A percentile compares a stretch with the other conserved stretches of the same genome.
These are phyloP conservation scores for Gremmenia infestans DNA, from an alignment of 2,329 filamentous ascomycete species.

Conservation along the genomic window DNA sequence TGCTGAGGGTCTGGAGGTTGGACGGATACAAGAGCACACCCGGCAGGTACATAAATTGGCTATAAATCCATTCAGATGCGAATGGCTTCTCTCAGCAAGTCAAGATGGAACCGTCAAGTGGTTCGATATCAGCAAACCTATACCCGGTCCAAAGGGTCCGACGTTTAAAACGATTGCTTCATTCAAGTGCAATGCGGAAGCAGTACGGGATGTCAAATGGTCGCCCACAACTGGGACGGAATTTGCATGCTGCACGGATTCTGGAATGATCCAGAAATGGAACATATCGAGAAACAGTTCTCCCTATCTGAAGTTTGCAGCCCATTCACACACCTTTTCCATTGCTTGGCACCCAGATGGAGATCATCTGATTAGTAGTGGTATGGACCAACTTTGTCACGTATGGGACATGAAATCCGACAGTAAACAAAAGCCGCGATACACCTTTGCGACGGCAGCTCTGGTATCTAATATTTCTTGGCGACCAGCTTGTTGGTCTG, in stretches of 20 bases:
- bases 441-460: slow-evolving; percentile 55
- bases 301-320: slow-evolving; percentile 54
- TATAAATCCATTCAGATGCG: slow-evolving; percentile 54
- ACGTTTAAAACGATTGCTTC: slow-evolving; percentile 36
- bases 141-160: slow-evolving; percentile 43
- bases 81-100: slow-evolving; percentile 55
- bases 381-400: slow-evolving; percentile 55
- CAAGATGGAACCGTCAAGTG: slow-evolving; percentile 59
- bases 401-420: slow-evolving; percentile 61
- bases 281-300: slow-evolving; percentile 51
- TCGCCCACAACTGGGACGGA: slow-evolving; percentile 56
- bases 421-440: slow-evolving; percentile 60
- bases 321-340: slow-evolving; percentile 50
- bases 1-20: slow-evolving; percentile 41
- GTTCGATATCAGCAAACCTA: slow-evolving; percentile 50
- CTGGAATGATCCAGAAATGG: slow-evolving; percentile 59
- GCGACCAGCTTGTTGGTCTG: slow-evolving; percentile 63
- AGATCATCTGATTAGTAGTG: slow-evolving; percentile 58
- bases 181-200: slow-evolving; percentile 44
- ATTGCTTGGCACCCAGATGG: slow-evolving; percentile 66
- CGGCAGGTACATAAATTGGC: slow-evolving; percentile 60
- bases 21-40: slow-evolving; percentile 56
- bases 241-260: slow-evolving; percentile 61
- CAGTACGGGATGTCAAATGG: slow-evolving; percentile 60
- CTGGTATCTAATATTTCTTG: slow-evolving; percentile 56